Evolutionary conservation across 2,329 filamentous ascomycete genomes (phyloP), one percentile per base, ranked within the genome.

Genomic region (Zalaria sp.): DNA sequence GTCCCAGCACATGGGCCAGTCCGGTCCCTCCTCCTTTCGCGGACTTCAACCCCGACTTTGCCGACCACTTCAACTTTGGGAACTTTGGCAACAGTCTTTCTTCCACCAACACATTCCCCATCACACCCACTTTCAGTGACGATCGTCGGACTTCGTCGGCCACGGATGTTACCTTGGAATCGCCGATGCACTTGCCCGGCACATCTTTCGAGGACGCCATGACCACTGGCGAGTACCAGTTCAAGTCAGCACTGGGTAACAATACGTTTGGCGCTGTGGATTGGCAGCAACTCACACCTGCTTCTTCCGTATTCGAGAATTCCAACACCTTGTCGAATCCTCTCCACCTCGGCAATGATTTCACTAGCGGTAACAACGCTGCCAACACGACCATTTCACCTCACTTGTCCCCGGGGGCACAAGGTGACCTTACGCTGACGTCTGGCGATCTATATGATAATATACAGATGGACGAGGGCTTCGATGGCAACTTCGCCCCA

Each of bases 331-430:
- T 18, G 18, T 18, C 18, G 18, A 18, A 73, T 71, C 42, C 46
- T 50, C 45, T 54, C 53, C 70, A 5, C 52, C 64, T 27, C 39
- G 32, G 35, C 8, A 37, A 41, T 40, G 38, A 39, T 25, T 34
- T 37, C 28, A 29, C 31, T 38, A 10, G 35, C 25, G 7, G 5
- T 25, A 28, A n/a, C 25, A 43, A 27, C n/a, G 34, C 44, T 25
- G 38, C 18, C 18, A 18, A 43, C 31, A 37, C 47, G n/a, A 48
- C 54, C 32, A 51, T 61, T 5, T 55, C 59, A 31, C 62, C 68
- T 26, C 79, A 83, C 46, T 72, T 85, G 46, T 86, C 81, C 3
- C 80, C 81, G 5, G 68, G 70, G 41, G 81, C 78, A 4, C 80
- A 84, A 81, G 71, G 60, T 81, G 81, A 6, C 77, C 81, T 38